Percentiles rank a stretch among this genome's conserved stretches.
phyloP scores from a whole-genome alignment of 495 filamentous ascomycete species.

The Penicillium ochrochloron region DNA sequence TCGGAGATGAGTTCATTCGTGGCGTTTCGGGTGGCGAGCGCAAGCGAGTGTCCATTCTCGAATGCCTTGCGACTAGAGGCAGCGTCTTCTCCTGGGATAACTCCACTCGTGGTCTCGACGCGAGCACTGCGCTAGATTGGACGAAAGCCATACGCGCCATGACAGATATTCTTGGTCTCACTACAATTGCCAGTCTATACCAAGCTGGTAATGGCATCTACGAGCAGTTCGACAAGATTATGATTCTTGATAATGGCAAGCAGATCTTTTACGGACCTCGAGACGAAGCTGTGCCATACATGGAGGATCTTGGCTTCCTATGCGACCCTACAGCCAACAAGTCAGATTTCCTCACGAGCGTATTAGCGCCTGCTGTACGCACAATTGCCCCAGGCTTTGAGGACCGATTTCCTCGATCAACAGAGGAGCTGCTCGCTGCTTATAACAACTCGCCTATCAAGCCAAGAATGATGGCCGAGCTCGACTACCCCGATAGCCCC shows the following conservation, averaged over 20 bases:
- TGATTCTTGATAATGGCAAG: slow-evolving; percentile 65
- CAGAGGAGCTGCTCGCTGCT: slow-evolving; percentile 36
- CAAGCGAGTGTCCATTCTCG: slow-evolving; percentile 65
- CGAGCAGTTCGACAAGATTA: slow-evolving; percentile 64
- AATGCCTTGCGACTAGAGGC: slow-evolving; percentile 59
- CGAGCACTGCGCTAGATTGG: slow-evolving; percentile 56
- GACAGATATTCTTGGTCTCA: slow-evolving; percentile 44
- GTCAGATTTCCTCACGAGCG: slow-evolving; percentile 67
- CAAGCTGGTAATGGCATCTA: slow-evolving; percentile 65
- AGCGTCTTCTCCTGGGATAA: slow-evolving; percentile 64
- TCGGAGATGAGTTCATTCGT: slow-evolving; percentile 75
- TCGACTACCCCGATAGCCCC: slow-evolving; percentile 46
- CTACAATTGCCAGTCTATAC: slow-evolving; percentile 52
- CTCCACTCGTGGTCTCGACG: slow-evolving; percentile 48
- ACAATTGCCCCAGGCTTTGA: slow-evolving; percentile 37
- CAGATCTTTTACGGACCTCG: slow-evolving; percentile 62
- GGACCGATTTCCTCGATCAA: slow-evolving; percentile 43
- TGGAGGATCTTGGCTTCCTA: slow-evolving; percentile 65
- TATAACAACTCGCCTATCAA: slow-evolving; percentile 44
- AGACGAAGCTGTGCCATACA: slow-evolving; percentile 61
- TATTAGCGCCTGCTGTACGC: slow-evolving; percentile 68
- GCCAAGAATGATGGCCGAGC: slow-evolving; percentile 42
- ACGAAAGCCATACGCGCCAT: slow-evolving; percentile 46
- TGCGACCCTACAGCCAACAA: slow-evolving; percentile 66
- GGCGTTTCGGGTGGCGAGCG: slow-evolving; percentile 82